Conservation (phyloP, 2,329 filamentous ascomycete species). For the Pseudogymnoascus sp. region DNA sequence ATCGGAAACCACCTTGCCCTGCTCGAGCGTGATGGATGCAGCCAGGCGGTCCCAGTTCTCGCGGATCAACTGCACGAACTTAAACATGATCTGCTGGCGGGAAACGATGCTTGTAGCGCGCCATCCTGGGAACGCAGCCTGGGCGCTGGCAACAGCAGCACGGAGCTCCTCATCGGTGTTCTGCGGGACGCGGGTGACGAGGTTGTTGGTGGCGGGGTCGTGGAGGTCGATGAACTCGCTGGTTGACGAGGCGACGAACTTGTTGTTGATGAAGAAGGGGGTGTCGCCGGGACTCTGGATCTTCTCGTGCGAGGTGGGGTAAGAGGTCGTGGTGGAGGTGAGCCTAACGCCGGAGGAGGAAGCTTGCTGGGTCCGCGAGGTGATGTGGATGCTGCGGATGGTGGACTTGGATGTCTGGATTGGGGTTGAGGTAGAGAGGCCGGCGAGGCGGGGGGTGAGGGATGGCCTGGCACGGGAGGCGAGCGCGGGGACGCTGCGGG, state of each 20-base stretch:
- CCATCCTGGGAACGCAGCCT: conserved; percentile 70
- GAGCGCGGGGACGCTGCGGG: conserved; percentile 21
- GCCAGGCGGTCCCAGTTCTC: conserved; percentile 81
- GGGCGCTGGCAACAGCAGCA: conserved; percentile 65
- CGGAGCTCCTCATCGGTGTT: conserved; percentile 70
- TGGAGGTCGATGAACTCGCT: conserved; percentile 70
- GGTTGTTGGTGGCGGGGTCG: conserved; percentile 78
- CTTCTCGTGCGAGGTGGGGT: conserved; percentile 64
- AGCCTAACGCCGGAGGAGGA: conserved; percentile 34
- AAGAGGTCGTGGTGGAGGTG: conserved; percentile 49
- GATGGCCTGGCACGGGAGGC: conserved; percentile 17
- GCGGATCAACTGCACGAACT: conserved; percentile 68
- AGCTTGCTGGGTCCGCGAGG: conserved; percentile 46
- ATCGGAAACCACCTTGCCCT: conserved; percentile 82
- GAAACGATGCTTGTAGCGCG: conserved; percentile 61
- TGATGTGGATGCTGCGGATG: conserved; percentile 48
- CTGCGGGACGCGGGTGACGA: conserved; percentile 76
- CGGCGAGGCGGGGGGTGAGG: conserved; percentile 15
- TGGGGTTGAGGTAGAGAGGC: conserved; percentile 23
- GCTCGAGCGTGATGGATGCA: conserved; percentile 77
- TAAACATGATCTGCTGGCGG: conserved; percentile 82
- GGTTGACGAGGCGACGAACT: conserved; percentile 61
- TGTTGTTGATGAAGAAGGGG: conserved; percentile 75
- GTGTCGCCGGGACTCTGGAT: conserved; percentile 61
- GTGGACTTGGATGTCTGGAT: conserved; percentile 28